phyloP scores from a whole-genome alignment of 2,329 filamentous ascomycete species.

The Epichloe aotearoae region DNA sequence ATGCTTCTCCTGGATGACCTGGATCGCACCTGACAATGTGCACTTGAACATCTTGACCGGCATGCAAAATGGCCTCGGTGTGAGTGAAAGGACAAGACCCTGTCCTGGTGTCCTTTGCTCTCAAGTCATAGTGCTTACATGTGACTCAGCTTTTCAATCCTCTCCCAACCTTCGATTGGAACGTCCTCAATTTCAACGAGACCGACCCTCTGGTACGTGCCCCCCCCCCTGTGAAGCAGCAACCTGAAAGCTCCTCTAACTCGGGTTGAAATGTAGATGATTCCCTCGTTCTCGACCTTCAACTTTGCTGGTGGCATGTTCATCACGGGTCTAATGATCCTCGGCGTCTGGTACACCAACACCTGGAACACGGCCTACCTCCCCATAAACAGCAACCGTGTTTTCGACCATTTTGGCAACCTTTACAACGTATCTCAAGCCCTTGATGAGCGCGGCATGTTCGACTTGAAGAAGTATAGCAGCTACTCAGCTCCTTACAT shows the following conservation, averaged over 20 bases:
- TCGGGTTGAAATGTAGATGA: constrained; percentile 9
- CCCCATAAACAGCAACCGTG: constrained; percentile 27
- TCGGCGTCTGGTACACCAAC: constrained; percentile 20
- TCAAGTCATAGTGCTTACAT: background rate
- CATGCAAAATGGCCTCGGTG: constrained; percentile 23
- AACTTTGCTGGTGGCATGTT: constrained; percentile 21
- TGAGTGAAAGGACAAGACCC: background rate
- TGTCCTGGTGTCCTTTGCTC: background rate
- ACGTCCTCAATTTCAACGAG: constrained; percentile 15
- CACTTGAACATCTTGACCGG: constrained; percentile 25
- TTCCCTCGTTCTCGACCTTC: constrained; percentile 24
- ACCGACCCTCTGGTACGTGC: constrained; percentile 20
- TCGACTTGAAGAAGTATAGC: constrained; percentile 24
- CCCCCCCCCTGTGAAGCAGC: too few relatives aligned
- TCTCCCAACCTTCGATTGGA: constrained; percentile 31
- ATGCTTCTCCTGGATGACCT: constrained; percentile 39
- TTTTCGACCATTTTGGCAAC: constrained; percentile 25
- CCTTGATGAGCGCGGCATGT: constrained; percentile 20
- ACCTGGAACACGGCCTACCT: constrained; percentile 23
- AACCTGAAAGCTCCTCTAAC: background rate
- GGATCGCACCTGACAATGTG: constrained; percentile 33
- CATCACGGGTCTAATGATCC: constrained; percentile 15
- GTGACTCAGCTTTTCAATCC: constrained; percentile 19
- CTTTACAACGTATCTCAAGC: constrained; percentile 25
- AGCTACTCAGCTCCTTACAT: constrained; percentile 30